Evolutionary conservation across 345 rosid species (phyloP).

Genomic region (Laguncularia racemosa): DNA sequence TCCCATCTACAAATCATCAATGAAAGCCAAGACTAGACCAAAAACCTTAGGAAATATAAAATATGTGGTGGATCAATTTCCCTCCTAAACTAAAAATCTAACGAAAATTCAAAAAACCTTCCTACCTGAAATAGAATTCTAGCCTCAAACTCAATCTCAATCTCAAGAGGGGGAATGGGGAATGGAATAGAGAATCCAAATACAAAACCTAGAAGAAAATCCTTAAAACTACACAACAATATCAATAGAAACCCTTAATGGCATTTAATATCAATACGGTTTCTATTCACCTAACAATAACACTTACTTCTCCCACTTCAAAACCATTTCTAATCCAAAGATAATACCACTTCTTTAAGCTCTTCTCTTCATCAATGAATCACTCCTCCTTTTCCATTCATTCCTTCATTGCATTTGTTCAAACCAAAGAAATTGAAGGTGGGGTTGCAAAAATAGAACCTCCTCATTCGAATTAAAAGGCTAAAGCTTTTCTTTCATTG

Average conservation of each 20-base stretch:
- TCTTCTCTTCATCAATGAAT: conserved; percentile 3
- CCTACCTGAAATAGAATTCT: too few species aligned
- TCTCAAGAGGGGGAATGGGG: too few species aligned
- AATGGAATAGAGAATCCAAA: background rate
- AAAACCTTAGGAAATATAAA: background rate
- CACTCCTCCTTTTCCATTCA: background rate
- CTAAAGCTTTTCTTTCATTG: too few species aligned
- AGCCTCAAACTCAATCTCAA: too few species aligned
- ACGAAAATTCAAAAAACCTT: background rate
- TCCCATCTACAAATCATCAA: too few species aligned
- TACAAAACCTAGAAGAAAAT: background rate
- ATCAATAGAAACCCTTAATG: conserved; percentile 13
- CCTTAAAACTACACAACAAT: too few species aligned
- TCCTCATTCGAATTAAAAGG: too few species aligned
- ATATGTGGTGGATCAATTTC: background rate
- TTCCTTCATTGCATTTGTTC: conserved; percentile 28
- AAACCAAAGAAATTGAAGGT: conserved; percentile 26
- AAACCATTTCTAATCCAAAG: conserved; percentile 13
- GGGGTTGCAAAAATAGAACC: conserved; percentile 30
- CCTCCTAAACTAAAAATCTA: background rate
- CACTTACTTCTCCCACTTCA: too few species aligned
- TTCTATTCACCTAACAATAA: conserved; percentile 19
- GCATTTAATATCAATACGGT: conserved; percentile 23
- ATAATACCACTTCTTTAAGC: conserved; percentile 13
- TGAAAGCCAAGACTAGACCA: too few species aligned